Base-by-base conservation (phyloP, 2,329 filamentous ascomycete species). In the Emergomyces africanus region DNA sequence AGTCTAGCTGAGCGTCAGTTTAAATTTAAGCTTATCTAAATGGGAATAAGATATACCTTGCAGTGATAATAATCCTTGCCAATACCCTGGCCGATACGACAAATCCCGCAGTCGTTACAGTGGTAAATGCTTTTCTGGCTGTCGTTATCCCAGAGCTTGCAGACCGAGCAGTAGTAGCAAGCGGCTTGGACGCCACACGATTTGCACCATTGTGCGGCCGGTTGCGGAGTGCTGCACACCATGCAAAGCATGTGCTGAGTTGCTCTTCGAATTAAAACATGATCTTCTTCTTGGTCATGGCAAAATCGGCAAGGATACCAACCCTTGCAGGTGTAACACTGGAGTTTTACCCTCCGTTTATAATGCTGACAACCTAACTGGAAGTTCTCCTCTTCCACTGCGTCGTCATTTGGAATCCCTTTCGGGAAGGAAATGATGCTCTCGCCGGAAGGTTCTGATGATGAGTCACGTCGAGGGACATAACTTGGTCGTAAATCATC, bases 211-310 rank as follows among this genome's bases (percentile, higher is more conserved):
- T 95, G 89, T 35, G 83, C 84, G 3, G 88, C 91, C 59, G 83
- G 83, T 67, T 99, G 94, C 1, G 94, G 86, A 59, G 87, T 89
- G 6, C 85, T 84, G 71, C 94, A 99, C 33, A 90, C 79, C 94
- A 99, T 99, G 72, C 94, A 99, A 5, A 99, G 81, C 94, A 99
- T 99, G 67, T 96, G 87, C 71, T 86, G 87, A 8, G 92, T 99
- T 66, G 89, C 87, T 66, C 85, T 86, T 57, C 94, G 84, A 65
- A 91, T 83, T 59, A 99, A 78, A 61, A 77, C 79, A 71, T 96
- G 90, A 65, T 89, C 84, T 67, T 96, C 89, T 9, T 78, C 81
- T 54, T 85, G 83, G 70, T 99, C 90, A 69, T 99, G 94, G 69
- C 94, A 99, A 69, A 97, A 87, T 20, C 94, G 86, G 71, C 94